A percentile compares a stretch with the other conserved stretches of the same genome.
These are phyloP conservation scores for Hygrocybe punicea DNA, from an alignment of 768 basidiomycete genomes.

Conservation along the genomic window DNA sequence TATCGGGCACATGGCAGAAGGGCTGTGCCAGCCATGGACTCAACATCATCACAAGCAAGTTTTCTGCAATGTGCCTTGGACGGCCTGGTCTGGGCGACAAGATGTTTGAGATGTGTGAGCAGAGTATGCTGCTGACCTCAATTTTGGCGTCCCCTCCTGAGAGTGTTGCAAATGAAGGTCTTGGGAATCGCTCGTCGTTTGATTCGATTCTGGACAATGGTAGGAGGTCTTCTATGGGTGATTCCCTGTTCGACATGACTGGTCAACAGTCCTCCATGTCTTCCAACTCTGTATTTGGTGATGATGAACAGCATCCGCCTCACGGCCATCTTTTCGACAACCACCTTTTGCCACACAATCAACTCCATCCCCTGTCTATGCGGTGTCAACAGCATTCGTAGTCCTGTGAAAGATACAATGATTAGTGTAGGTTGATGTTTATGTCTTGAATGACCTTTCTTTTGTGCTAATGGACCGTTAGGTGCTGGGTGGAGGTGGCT, in stretches of 20 bases:
- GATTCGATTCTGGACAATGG: conserved; percentile 68
- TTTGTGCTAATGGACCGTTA: conserved; percentile 6
- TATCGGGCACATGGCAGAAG: conserved; percentile 53
- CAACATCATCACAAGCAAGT: conserved; percentile 60
- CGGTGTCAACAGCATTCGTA: conserved; percentile 49
- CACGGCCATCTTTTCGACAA: conserved; percentile 12
- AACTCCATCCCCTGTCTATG: conserved; percentile 64
- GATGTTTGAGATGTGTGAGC: conserved; percentile 70
- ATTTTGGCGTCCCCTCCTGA: conserved; percentile 66
- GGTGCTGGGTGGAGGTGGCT: conserved; percentile 79
- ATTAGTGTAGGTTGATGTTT: conserved; percentile 53
- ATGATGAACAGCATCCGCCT: conserved; percentile 37
- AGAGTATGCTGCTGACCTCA: conserved; percentile 52
- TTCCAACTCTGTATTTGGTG: conserved; percentile 62
- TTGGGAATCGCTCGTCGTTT: conserved; percentile 41
- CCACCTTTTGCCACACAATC: conserved; percentile 43
- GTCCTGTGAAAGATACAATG: conserved; percentile 68
- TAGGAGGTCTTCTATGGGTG: conserved; percentile 40
- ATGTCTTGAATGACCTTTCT: background rate
- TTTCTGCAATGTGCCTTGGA: conserved; percentile 52
- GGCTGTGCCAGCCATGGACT: conserved; percentile 58
- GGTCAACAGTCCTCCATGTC: conserved; percentile 48
- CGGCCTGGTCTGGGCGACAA: conserved; percentile 81
- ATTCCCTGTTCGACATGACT: conserved; percentile 65
- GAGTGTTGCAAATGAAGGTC: conserved; percentile 30